Conservation (phyloP, 306 rosid genomes). For the Cicer arietinum region DNA sequence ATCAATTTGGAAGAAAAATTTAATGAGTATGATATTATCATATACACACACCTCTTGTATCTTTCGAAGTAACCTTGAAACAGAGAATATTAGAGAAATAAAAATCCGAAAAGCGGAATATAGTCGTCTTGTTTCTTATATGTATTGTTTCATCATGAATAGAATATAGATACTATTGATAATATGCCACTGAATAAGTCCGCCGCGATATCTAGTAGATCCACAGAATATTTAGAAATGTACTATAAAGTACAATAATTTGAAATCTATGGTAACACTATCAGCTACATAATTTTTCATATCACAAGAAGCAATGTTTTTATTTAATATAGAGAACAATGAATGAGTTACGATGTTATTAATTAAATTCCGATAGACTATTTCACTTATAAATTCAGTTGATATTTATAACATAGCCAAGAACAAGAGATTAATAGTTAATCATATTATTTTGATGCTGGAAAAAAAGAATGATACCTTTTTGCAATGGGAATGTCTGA, state of each 20-base stretch:
- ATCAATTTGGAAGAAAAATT: not conserved
- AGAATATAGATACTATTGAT: no score
- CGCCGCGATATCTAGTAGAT: no score
- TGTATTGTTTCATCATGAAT: not conserved
- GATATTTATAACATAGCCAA: conserved; percentile 25
- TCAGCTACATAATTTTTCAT: no score
- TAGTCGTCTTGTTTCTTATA: not conserved
- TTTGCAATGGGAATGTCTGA: conserved; percentile 35
- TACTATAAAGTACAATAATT: no score
- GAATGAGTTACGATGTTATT: conserved; percentile 16
- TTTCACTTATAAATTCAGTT: conserved; percentile 2
- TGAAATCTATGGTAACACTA: no score
- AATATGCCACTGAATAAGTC: no score
- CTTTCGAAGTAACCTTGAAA: not conserved
- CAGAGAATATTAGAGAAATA: not conserved
- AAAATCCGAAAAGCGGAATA: not conserved
- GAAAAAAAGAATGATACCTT: conserved; percentile 55
- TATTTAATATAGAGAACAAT: not conserved
- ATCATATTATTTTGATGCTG: conserved; percentile 9
- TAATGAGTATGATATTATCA: not conserved
- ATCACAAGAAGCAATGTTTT: no score
- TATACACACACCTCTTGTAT: not conserved
- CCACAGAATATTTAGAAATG: no score
- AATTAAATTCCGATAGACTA: conserved; percentile 23
- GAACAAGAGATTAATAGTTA: conserved; percentile 1